Conservation (phyloP, 2,329 filamentous ascomycete species). For the Claviceps monticola region DNA sequence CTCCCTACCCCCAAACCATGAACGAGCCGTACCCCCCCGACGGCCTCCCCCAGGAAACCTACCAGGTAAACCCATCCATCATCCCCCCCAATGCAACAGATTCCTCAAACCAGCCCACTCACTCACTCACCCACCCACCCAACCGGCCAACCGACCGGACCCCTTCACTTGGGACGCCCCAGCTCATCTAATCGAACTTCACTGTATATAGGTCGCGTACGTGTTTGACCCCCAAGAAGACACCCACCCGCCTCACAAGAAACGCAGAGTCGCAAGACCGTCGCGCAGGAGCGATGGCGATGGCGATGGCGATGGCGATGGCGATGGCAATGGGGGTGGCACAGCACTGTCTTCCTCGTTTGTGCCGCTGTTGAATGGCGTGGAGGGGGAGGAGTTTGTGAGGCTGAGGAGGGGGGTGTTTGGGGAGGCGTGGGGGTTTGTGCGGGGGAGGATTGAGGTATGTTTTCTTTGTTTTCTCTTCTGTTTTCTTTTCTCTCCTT, state of each 20-base stretch:
- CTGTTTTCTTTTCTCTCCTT: not conserved
- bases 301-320: too few relatives aligned
- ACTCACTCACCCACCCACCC: not conserved
- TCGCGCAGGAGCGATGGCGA: conserved; percentile 8
- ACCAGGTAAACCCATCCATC: conserved; percentile 22
- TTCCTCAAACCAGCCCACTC: not conserved
- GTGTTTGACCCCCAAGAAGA: conserved; percentile 29
- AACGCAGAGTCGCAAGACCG: conserved; percentile 37
- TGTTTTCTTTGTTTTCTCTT: not conserved
- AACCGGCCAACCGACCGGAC: not conserved
- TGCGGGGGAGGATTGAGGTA: conserved; percentile 48
- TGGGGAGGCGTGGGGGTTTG: conserved; percentile 46
- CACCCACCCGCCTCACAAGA: conserved; percentile 35
- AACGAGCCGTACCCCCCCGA: conserved; percentile 8
- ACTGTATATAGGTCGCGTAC: conserved; percentile 6
- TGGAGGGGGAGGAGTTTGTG: conserved; percentile 35
- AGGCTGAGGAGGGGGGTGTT: conserved; percentile 45
- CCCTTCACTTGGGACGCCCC: not conserved
- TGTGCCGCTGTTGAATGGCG: conserved; percentile 38
- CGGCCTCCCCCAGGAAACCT: conserved; percentile 27
- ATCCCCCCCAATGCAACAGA: not conserved
- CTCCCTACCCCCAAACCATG: conserved; percentile 8
- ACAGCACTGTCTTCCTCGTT: conserved; percentile 22
- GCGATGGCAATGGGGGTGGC: too few relatives aligned
- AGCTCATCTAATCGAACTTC: too few relatives aligned